Base-by-base conservation (phyloP, 768 basidiomycete species). In the Chiua virens region DNA sequence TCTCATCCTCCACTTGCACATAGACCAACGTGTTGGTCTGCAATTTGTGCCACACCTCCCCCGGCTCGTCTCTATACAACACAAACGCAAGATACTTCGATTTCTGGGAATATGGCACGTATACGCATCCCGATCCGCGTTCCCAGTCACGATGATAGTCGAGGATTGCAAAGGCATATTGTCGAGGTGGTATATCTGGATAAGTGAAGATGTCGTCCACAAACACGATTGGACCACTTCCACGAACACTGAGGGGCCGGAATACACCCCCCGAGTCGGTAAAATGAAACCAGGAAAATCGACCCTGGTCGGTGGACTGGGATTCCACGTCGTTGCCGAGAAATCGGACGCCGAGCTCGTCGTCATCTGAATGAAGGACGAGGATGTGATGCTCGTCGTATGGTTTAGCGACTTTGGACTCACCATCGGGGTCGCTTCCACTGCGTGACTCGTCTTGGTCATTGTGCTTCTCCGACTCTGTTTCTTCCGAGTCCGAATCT, bases 61-160 rank as follows among this genome's bases (percentile, higher is more conserved):
- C 52, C 11, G 36, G 14, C 25, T 44, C 49, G 2, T 53, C 48
- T 34, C 42, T 51, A 15, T 41, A 52, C 13, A 53, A 17, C 36
- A 45, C 38, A 18, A 53, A 53, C 4, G 52, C 42, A 3, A 53
- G 52, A 23, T 53, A 44, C 45, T 23, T 52, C 32, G 49, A 40
- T 17, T 40, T 51, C 5, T 51, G 30, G 17, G 10, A 13, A 22
- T 44, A 53, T 10, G 42, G 53, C 20, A 54, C 36, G 38, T 36
- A 54, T 22, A 45, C 53, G 17, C 49, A 38, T 28, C 53, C 53
- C 8, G 25, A 20, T 8, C 52, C 42, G 18, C 42, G 42, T 27
- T 3, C 37, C 52, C 22, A 51, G 21, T 53, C 49, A 22, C 52
- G 49, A n/a, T 44, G 52, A 18, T 52, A 52, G 32, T 54, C 53